Base-by-base conservation (phyloP, 2,329 filamentous ascomycete species). In the Hymenoscyphus linearis region DNA sequence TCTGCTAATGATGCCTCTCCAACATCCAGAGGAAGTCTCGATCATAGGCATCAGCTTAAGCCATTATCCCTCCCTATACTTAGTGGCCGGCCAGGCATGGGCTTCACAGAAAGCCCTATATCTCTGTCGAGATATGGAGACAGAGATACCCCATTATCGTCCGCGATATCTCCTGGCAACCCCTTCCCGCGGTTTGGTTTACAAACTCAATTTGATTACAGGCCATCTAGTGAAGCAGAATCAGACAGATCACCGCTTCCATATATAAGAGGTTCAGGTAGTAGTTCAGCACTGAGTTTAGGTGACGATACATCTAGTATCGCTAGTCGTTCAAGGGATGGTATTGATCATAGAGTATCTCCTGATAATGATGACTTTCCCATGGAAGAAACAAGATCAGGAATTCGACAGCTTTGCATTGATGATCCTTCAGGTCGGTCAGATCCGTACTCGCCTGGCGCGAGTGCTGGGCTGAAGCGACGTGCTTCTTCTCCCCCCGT, bases 401-500 rank as follows among this genome's bases (percentile, higher is more conserved):
- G 64, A 74, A 79, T 78, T 74, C 78, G 69, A 74, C 67, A 80
- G 59, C 73, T 84, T 60, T 77, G 82, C 64, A 78, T 84, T 64
- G 80, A 82, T 64, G 82, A 85, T 61, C 76, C 80, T 63, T 68
- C 78, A 74, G 58, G 50, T 56, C 68, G 70, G 12, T 55, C 60
- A 47, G 71, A 73, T 40, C 59, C 60, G 25, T 70, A 70, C 44
- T 72, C 71, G 9, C 68, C 71, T 14, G 62, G 67, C 25, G 64
- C 66, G 53, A 73, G 76, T 44, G 78, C 80, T 59, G 84, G 85
- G 55, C 81, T 83, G 67, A 89, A 88, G 73, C 79, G 86, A 70
- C 80, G 85, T 61, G 86, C 86, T 63, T 85, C 84, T 14, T 73
- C 84, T n/a, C 71, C 85, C 22, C 85, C 85, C 44, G 78, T 80